These are phyloP conservation scores for Rhynchosporium secalis DNA, from an alignment of 2,329 filamentous ascomycete genomes.

Conservation along the genomic window DNA sequence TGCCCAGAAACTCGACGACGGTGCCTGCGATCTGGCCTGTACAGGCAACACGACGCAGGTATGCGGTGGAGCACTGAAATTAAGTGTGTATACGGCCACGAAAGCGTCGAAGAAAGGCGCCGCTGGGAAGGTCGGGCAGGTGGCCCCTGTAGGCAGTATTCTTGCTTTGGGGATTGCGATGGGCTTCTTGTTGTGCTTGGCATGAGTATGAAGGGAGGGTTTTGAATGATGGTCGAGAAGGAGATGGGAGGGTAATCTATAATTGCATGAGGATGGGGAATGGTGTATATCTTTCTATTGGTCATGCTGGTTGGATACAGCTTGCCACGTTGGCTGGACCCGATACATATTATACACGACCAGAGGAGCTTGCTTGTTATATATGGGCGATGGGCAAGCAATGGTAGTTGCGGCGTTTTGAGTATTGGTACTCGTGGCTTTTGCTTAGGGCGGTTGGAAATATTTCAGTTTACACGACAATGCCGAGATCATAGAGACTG, in stretches of 20 bases:
- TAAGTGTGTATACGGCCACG: slow-evolving; percentile 46
- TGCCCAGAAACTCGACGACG: slow-evolving; percentile 48
- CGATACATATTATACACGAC: neutral
- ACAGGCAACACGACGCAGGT: slow-evolving; percentile 52
- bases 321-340: neutral
- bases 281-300: slow-evolving; percentile 6
- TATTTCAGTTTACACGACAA: neutral
- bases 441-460: neutral
- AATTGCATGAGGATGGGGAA: neutral
- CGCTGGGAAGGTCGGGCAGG: slow-evolving; percentile 20
- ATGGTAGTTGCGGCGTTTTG: slow-evolving; percentile 8
- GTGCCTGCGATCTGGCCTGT: slow-evolving; percentile 53
- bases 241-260: neutral
- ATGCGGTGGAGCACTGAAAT: slow-evolving; percentile 55
- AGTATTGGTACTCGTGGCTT: neutral
- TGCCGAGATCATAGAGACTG: neutral
- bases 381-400: neutral
- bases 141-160: slow-evolving; percentile 28
- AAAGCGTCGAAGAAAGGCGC: slow-evolving; percentile 27
- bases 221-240: neutral
- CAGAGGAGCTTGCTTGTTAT: slow-evolving; percentile 6
- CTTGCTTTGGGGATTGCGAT: slow-evolving; percentile 33
- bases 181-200: slow-evolving; percentile 29
- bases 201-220: slow-evolving; percentile 26
- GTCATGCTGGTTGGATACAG: slow-evolving; percentile 1